phyloP scores from a whole-genome alignment of 139 green algal species.

The Volvox africanus region DNA sequence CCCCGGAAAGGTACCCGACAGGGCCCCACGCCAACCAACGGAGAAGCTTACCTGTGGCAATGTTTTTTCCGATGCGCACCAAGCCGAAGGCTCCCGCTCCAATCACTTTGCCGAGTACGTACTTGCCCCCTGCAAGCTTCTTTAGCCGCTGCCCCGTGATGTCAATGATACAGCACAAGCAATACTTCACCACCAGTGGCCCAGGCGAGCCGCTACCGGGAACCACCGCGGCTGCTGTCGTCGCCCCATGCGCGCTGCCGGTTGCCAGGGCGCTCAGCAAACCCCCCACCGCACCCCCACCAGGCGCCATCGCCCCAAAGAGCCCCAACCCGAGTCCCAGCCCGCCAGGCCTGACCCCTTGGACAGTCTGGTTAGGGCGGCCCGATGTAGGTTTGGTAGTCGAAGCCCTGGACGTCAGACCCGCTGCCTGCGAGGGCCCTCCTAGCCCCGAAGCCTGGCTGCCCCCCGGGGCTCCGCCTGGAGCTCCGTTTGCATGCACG shows the following conservation, averaged over 20 bases:
- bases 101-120: constrained; percentile 70
- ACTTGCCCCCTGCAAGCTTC: constrained; percentile 66
- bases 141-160: constrained; percentile 60
- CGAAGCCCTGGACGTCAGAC: not conserved
- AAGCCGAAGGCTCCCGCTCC: constrained; percentile 74
- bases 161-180: constrained; percentile 67
- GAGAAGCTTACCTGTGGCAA: constrained; percentile 55
- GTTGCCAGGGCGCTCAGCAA: not conserved
- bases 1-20: too few relatives aligned
- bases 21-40: too few relatives aligned
- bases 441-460: not conserved
- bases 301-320: not conserved
- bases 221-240: not conserved
- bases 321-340: constrained; percentile 1
- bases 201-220: too few relatives aligned
- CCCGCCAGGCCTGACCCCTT: not conserved
- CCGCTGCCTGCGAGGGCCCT: not conserved
- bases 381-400: not conserved
- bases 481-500: not conserved
- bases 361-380: not conserved
- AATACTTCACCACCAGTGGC: constrained; percentile 6
- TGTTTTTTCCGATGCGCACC: constrained; percentile 71
- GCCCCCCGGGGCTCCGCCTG: not conserved
- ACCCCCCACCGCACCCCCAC: not conserved
- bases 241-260: not conserved